These are phyloP conservation scores for Cenchrus americanus DNA, from an alignment of 176 grass and related monocot species.

Conservation along the genomic window DNA sequence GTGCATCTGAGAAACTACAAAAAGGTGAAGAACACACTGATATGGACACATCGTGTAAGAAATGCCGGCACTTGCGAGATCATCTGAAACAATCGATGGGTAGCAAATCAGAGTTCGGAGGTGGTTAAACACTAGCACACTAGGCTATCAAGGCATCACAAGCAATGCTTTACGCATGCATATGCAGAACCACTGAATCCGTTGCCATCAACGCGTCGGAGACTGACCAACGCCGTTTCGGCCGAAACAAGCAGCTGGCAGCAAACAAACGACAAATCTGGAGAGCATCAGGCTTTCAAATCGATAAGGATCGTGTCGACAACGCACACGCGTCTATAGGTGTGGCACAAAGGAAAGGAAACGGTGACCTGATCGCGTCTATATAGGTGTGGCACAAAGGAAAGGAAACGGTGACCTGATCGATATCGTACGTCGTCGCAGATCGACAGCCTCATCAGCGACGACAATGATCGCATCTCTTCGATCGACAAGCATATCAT, in stretches of 20 bases:
- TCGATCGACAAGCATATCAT: not conserved
- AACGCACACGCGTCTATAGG: not conserved
- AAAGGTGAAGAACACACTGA: not conserved
- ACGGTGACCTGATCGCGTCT: not conserved
- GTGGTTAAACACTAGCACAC: not conserved
- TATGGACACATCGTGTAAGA: not conserved
- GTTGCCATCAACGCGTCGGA: not conserved
- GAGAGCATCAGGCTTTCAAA: not conserved
- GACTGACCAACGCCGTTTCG: not conserved
- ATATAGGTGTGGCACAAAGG: not conserved
- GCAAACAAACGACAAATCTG: not conserved
- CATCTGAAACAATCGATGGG: not conserved
- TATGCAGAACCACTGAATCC: not conserved
- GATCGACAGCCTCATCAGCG: not conserved
- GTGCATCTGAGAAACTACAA: not conserved
- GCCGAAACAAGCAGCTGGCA: not conserved
- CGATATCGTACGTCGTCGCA: no score
- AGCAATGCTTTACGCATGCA: not conserved
- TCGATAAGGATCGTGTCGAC: slow-evolving; percentile 19
- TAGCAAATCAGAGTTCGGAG: not conserved
- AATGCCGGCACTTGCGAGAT: not conserved
- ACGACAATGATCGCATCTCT: slow-evolving; percentile 13
- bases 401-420: not conserved
- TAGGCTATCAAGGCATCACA: not conserved
- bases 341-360: not conserved